Evolutionary conservation across 2,329 filamentous ascomycete species (phyloP), one percentile per base, ranked within the genome.

Genomic region (Aspergillus piperis): DNA sequence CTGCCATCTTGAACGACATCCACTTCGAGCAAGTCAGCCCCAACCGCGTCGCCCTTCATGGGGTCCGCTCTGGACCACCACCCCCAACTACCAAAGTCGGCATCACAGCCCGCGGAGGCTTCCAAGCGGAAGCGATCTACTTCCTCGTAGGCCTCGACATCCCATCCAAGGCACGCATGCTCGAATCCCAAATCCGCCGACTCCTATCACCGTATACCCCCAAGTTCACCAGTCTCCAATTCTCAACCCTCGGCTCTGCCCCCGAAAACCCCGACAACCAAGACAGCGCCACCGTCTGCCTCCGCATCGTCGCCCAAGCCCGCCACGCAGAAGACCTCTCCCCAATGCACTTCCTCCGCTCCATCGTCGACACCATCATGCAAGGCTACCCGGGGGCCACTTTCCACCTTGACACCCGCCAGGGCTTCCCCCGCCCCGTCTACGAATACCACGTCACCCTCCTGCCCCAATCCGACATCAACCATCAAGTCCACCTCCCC

Each of bases 1-100:
- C 81, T 0, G 84, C 84, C 0, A 66, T 83, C 13, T 71, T 86
- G 13, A 73, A 79, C 50, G 73, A 79, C n/a, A 72, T 85, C 39
- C 78, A 76, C 59, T 83, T 88, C 61, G 79, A 83, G 50, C 79
- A 86, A 56, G 59, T 82, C 5, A 78, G 77, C 1, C 71, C 72
- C 17, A 79, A 86, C 64, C 77, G 82, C 6, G 81, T 86, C 1
- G 77, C 79, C 2, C 58, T 86, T 50, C 77, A 78, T 21, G 81
- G 84, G 1, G 76, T 78, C 2, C 68, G 82, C 11, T 75, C 74
- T 3, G 69, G 66, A 7, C 69, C 80, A 0, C 81, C 82, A 3
- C 82, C 82, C 5, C 74, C 80, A 7, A 84, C 81, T 0, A 84
- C 81, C 10, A 84, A 84, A 67, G 73, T 80, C 17, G 81, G 80